Conservation (phyloP, 116 monocot species). For the Dioscorea cayenensis region DNA sequence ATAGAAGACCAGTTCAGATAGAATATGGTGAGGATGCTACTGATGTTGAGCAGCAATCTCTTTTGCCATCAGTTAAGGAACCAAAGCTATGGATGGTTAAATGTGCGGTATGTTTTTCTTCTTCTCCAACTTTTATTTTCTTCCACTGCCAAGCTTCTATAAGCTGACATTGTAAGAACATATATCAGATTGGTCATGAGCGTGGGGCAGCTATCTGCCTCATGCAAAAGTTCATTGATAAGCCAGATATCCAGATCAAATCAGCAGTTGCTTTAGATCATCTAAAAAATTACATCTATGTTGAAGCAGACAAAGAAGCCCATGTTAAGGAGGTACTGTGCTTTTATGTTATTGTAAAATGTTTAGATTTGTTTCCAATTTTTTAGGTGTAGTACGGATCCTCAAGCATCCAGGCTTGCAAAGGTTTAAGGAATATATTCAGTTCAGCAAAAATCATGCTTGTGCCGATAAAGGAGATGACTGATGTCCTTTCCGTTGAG, state of each 20-base stretch:
- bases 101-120: conserved; percentile 58
- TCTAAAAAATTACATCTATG: conserved; percentile 88
- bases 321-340: conserved; percentile 85
- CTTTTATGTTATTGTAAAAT: conserved; percentile 2
- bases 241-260: conserved; percentile 69
- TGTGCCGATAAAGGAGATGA: conserved; percentile 98
- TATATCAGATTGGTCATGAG: conserved; percentile 80
- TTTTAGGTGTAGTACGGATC: not conserved
- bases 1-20: conserved; percentile 62
- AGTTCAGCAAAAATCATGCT: conserved; percentile 68
- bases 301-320: conserved; percentile 96
- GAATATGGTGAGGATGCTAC: conserved; percentile 93
- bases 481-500: conserved; percentile 98
- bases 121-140: not conserved
- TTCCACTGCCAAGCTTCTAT: not conserved
- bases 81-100: conserved; percentile 98
- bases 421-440: conserved; percentile 81
- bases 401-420: conserved; percentile 60
- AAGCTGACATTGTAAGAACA: not conserved
- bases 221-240: conserved; percentile 96
- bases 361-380: not conserved
- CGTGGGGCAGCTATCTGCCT: conserved; percentile 91
- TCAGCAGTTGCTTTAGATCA: conserved; percentile 91
- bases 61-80: conserved; percentile 92
- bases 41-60: conserved; percentile 95